Evolutionary conservation across 1,139 yeast genomes (phyloP).

Genomic region (Sporopachydermia cereana): DNA sequence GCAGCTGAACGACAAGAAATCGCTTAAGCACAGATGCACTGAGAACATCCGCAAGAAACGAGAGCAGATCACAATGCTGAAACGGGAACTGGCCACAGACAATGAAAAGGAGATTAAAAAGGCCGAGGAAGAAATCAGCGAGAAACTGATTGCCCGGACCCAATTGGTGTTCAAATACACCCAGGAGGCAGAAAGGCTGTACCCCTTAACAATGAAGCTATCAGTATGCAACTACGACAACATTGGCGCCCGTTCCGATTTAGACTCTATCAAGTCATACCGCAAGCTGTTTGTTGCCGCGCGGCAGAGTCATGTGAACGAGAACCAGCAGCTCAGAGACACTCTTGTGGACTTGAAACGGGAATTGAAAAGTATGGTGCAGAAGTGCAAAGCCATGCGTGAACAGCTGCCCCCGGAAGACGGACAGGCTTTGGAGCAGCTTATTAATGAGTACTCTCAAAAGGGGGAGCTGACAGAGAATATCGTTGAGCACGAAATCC

Average conservation of each 20-base stretch:
- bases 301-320: background rate
- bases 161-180: conserved; percentile 16
- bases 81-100: background rate
- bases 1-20: background rate
- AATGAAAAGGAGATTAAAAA: background rate
- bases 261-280: background rate
- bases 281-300: background rate
- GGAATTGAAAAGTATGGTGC: conserved; percentile 15
- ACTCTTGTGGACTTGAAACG: conserved; percentile 15
- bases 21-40: background rate
- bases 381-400: conserved; percentile 14
- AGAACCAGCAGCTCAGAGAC: conserved; percentile 15
- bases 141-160: background rate
- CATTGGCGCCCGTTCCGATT: conserved; percentile 1
- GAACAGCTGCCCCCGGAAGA: conserved; percentile 17
- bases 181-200: conserved; percentile 5
- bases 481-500: conserved; percentile 8
- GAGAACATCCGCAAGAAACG: background rate
- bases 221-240: background rate
- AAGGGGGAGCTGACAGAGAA: conserved; percentile 7
- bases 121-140: background rate
- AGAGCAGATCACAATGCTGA: background rate
- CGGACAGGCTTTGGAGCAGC: conserved; percentile 10
- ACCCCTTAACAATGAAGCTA: conserved; percentile 3
- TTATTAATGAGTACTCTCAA: conserved; percentile 7